Evolutionary conservation across 495 filamentous ascomycete genomes (phyloP).

Genomic region (Penicillium nucicola): DNA sequence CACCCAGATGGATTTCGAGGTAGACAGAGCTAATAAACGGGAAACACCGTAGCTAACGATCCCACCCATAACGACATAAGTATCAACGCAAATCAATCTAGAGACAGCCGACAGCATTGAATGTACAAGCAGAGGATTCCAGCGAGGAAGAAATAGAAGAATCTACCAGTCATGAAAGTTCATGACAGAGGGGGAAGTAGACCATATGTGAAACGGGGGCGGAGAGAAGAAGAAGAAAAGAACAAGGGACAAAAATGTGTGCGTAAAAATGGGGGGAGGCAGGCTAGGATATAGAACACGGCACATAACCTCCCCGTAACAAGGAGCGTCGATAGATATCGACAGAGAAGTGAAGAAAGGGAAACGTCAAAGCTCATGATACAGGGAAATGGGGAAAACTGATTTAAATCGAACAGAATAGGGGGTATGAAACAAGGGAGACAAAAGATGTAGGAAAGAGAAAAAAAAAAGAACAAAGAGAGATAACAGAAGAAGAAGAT

Average conservation of each 20-base stretch:
- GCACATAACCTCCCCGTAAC: constrained; percentile 3
- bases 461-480: constrained; percentile 8
- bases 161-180: constrained; percentile 19
- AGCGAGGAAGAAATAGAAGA: neutral
- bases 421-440: constrained; percentile 24
- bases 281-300: constrained; percentile 14
- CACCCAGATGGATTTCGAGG: neutral
- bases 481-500: constrained; percentile 1
- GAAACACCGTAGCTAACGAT: neutral
- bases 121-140: constrained; percentile 24
- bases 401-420: constrained; percentile 24
- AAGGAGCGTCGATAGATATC: constrained; percentile 28
- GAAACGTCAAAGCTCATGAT: constrained; percentile 48
- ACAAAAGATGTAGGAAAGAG: constrained; percentile 1
- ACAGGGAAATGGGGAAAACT: constrained; percentile 35
- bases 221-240: constrained; percentile 13
- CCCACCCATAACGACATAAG: neutral
- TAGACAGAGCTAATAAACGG: neutral
- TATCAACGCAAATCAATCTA: constrained; percentile 12
- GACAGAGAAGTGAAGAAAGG: constrained; percentile 20
- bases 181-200: constrained; percentile 7
- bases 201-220: constrained; percentile 17
- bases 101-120: constrained; percentile 11
- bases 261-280: constrained; percentile 3
- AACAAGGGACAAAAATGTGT: constrained; percentile 14